A percentile compares a stretch with the other conserved stretches of the same genome.
phyloP scores from a whole-genome alignment of 163 green algal genomes.

The Scenedesmus sp. region DNA sequence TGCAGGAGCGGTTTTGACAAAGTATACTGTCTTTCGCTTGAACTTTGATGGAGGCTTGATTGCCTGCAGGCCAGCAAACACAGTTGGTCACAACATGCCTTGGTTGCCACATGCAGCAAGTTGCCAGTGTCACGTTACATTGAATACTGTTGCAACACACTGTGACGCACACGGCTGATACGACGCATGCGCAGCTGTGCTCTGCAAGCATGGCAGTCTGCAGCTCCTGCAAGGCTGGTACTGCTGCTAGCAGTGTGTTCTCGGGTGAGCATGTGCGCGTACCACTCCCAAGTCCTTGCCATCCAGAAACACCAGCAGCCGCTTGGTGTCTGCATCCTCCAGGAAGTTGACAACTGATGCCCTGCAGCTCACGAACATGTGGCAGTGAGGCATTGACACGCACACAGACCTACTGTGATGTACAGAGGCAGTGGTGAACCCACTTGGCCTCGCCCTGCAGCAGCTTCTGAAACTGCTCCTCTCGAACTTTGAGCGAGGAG shows the following conservation, averaged over 20 bases:
- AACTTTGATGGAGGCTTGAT: conserved; percentile 81
- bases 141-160: background rate
- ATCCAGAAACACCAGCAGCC: conserved; percentile 76
- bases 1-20: conserved; percentile 79
- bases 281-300: conserved; percentile 81
- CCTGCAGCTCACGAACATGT: conserved; percentile 47
- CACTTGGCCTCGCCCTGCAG: conserved; percentile 70
- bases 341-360: conserved; percentile 74
- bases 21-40: conserved; percentile 90
- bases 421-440: background rate
- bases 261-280: conserved; percentile 3
- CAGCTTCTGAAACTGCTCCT: conserved; percentile 72
- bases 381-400: background rate
- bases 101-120: background rate
- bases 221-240: background rate
- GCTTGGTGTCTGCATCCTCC: conserved; percentile 66
- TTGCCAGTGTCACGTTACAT: background rate
- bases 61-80: conserved; percentile 58
- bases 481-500: conserved; percentile 73
- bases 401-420: background rate
- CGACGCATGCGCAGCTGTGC: background rate
- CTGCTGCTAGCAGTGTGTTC: background rate
- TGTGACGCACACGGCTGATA: background rate
- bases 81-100: background rate
- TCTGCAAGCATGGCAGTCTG: background rate